Percentiles rank a stretch among this genome's conserved stretches.
Conservation (phyloP, 805 yeast genomes). For the Pichia membranifaciens region DNA sequence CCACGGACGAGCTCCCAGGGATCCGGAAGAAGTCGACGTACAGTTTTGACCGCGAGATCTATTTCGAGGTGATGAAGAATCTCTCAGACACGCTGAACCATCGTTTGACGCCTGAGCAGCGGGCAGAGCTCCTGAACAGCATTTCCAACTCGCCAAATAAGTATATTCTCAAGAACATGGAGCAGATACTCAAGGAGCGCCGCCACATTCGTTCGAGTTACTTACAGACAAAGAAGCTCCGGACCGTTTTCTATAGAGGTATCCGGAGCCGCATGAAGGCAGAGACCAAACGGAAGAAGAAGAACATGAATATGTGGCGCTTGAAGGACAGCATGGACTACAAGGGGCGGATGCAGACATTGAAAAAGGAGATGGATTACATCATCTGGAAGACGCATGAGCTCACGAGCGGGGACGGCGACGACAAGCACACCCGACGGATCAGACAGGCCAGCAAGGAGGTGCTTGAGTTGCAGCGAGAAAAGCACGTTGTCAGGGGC, state of each 20-base stretch:
- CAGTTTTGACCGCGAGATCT: constrained; percentile 9
- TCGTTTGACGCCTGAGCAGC: constrained; percentile 11
- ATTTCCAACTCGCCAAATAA: constrained; percentile 11
- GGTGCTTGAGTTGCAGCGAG: not conserved
- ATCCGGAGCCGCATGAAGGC: constrained; percentile 1
- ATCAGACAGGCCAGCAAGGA: not conserved
- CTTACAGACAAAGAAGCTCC: constrained; percentile 5
- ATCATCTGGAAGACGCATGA: not conserved
- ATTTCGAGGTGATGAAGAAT: constrained; percentile 17
- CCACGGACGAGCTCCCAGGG: constrained; percentile 12
- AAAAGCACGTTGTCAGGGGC: constrained; percentile 2
- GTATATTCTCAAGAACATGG: constrained; percentile 15
- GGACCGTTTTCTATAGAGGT: constrained; percentile 8
- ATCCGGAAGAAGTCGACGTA: constrained; percentile 8
- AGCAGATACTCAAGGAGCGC: constrained; percentile 6
- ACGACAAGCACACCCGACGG: not conserved
- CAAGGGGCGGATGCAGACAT: not conserved
- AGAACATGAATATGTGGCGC: constrained; percentile 1
- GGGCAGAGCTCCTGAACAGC: constrained; percentile 11
- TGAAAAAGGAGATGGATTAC: not conserved
- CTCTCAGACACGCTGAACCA: constrained; percentile 13
- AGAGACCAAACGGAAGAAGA: not conserved
- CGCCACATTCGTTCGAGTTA: constrained; percentile 11
- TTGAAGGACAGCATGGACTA: constrained; percentile 1
- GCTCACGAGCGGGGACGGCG: not conserved